Percentiles rank a stretch among this genome's conserved stretches.
Evolutionary conservation across 2,329 filamentous ascomycete genomes (phyloP).

Genomic region (Tolypocladium capitatum): DNA sequence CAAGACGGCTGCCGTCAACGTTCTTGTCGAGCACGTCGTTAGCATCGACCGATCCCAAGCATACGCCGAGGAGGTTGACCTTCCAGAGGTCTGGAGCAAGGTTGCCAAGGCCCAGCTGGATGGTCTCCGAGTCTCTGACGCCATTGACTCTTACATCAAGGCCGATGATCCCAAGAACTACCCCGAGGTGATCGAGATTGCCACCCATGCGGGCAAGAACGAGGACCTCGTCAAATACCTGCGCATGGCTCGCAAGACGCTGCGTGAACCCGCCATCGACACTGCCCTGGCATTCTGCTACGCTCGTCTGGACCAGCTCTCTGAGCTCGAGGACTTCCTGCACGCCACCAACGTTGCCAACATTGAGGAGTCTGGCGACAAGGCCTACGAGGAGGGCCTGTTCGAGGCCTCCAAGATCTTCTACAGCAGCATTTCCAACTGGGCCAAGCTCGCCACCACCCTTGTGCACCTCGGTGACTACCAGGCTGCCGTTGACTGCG

Average conservation of each 20-base stretch:
- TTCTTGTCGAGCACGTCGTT: conserved; percentile 90
- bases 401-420: conserved; percentile 98
- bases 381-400: conserved; percentile 87
- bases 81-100: conserved; percentile 94
- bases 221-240: conserved; percentile 95
- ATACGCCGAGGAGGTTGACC: conserved; percentile 87
- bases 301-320: conserved; percentile 79
- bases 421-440: conserved; percentile 96
- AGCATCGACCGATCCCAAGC: conserved; percentile 95
- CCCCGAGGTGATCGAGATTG: conserved; percentile 89
- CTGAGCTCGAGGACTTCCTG: conserved; percentile 93
- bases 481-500: conserved; percentile 93
- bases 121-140: conserved; percentile 80
- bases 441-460: conserved; percentile 96
- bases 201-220: conserved; percentile 90
- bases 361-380: conserved; percentile 93
- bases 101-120: conserved; percentile 97
- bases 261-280: conserved; percentile 86
- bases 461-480: conserved; percentile 95
- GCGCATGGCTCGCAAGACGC: conserved; percentile 92
- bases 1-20: conserved; percentile 73
- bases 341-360: conserved; percentile 88
- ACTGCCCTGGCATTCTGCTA: conserved; percentile 89
- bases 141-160: conserved; percentile 95
- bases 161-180: conserved; percentile 89